Evolutionary conservation across 164 flowering plant genomes (phyloP).

Genomic region (Vitis cinerea): DNA sequence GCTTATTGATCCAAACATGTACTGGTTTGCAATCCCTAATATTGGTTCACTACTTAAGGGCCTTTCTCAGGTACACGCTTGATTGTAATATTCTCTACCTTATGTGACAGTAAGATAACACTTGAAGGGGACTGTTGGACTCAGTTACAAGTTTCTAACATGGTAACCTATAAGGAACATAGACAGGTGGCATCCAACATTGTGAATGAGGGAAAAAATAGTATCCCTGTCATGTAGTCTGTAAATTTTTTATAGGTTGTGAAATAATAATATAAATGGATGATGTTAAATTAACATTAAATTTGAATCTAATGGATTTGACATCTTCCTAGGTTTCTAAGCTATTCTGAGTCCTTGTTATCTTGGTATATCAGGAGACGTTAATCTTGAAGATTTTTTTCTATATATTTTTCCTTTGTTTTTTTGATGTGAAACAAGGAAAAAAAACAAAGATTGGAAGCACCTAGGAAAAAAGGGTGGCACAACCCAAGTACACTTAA

Average conservation of each 20-base stretch:
- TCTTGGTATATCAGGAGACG: too few species aligned
- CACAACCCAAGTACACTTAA: too few species aligned
- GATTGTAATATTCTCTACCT: background rate
- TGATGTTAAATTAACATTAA: background rate
- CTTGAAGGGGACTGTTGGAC: background rate
- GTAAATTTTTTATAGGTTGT: background rate
- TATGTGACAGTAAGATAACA: background rate
- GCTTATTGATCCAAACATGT: constrained; percentile 77
- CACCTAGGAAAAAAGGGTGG: too few species aligned
- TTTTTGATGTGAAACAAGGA: too few species aligned
- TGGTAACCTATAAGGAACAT: background rate
- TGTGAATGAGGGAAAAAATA: background rate
- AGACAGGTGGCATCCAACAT: background rate
- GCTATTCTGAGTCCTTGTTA: too few species aligned
- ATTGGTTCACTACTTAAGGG: constrained; percentile 86
- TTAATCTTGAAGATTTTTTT: too few species aligned
- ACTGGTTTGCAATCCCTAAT: constrained; percentile 95
- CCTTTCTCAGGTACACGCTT: constrained; percentile 68
- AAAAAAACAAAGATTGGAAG: too few species aligned
- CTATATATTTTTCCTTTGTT: too few species aligned
- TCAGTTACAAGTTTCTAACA: background rate
- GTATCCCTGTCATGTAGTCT: background rate
- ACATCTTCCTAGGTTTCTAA: too few species aligned
- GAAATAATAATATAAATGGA: background rate
- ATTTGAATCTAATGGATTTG: background rate